A percentile compares a stretch with the other conserved stretches of the same genome.
These are phyloP conservation scores for Ulota crispa DNA, from an alignment of 225 moss, liverwort and hornwort species.

Conservation along the genomic window DNA sequence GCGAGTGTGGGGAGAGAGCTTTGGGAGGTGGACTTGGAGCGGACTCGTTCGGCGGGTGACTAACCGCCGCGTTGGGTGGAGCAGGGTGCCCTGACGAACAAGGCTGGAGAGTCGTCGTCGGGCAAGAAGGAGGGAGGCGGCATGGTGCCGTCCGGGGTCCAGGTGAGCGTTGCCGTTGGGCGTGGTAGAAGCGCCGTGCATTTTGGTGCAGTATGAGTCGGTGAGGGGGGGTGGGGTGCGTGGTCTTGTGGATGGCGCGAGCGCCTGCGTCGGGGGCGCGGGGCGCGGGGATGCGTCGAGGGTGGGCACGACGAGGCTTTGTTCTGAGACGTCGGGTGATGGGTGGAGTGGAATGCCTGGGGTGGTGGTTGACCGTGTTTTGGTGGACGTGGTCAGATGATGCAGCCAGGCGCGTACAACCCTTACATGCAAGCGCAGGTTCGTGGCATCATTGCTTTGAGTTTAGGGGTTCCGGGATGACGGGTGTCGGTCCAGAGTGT, in stretches of 20 bases:
- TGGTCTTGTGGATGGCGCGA: no score
- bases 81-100: constrained; percentile 76
- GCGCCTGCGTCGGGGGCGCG: no score
- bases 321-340: background rate
- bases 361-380: background rate
- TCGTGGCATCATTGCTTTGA: background rate
- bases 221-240: background rate
- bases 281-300: background rate
- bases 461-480: no score
- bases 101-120: constrained; percentile 66
- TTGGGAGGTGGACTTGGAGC: background rate
- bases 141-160: constrained; percentile 62
- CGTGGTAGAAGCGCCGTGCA: background rate
- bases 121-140: constrained; percentile 78
- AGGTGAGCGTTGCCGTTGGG: constrained; percentile 3
- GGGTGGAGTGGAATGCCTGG: no score
- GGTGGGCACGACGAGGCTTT: background rate
- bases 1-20: no score
- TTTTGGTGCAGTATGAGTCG: background rate
- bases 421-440: constrained; percentile 65
- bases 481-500: background rate
- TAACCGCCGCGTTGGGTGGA: constrained; percentile 21
- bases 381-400: constrained; percentile 34
- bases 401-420: constrained; percentile 55
- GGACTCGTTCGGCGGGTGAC: no score